Evolutionary conservation across 768 basidiomycete species (phyloP).

Genomic region (Russula abietina): DNA sequence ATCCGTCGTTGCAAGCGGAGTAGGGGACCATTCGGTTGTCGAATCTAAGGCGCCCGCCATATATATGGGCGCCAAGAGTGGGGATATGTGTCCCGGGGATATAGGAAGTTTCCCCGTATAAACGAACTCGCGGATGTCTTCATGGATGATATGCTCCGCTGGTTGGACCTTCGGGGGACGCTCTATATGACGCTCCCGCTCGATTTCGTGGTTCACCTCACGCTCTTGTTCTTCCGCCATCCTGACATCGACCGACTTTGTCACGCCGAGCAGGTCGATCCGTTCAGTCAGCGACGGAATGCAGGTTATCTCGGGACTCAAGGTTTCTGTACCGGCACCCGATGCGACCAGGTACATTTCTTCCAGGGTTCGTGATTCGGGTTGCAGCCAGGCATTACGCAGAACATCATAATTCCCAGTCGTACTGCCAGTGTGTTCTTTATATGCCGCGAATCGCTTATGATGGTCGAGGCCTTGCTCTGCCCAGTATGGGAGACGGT

Average conservation of each 20-base stretch:
- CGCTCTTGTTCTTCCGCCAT: slow-evolving; percentile 6
- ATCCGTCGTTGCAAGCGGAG: background rate
- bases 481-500: background rate
- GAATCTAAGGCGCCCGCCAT: background rate
- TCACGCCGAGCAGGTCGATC: background rate
- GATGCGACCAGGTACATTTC: background rate
- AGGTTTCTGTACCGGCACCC: background rate
- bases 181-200: slow-evolving; percentile 14
- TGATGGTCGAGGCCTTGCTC: background rate
- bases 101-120: slow-evolving; percentile 10
- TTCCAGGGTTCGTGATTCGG: background rate
- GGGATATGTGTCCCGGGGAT: background rate
- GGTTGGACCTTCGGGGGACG: slow-evolving; percentile 10
- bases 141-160: slow-evolving; percentile 3
- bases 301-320: background rate
- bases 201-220: slow-evolving; percentile 19
- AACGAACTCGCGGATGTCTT: slow-evolving; percentile 14
- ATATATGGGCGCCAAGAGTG: background rate
- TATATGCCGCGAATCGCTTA: background rate
- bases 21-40: background rate
- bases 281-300: background rate
- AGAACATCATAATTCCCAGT: background rate
- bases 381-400: background rate
- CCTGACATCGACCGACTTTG: background rate
- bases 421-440: background rate